Conservation (phyloP, 345 rosid genomes). For the Hypericum androsaemum region DNA sequence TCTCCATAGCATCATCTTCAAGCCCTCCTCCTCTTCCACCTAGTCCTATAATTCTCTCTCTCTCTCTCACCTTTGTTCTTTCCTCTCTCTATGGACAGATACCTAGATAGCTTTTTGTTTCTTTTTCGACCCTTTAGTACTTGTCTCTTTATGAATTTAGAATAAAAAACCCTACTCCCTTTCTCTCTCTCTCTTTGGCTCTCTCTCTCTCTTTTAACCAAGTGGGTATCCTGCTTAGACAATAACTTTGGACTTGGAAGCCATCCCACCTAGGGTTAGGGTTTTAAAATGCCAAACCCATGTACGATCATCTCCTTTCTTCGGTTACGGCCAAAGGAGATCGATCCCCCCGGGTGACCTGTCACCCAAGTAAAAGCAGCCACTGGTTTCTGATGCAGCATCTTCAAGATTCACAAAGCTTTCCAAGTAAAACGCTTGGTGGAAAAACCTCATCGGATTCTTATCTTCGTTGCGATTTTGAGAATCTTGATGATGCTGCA, state of each 20-base stretch:
- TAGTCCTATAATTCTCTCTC: no score
- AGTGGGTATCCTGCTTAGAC: not conserved
- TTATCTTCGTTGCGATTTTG: constrained; percentile 17
- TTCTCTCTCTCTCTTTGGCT: not conserved
- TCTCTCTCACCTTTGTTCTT: no score
- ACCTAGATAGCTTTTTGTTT: no score
- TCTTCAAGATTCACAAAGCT: constrained; percentile 3
- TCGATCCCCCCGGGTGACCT: no score
- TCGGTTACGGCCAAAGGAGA: not conserved
- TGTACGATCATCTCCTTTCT: not conserved
- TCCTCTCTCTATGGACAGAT: no score
- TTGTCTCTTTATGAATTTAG: no score
- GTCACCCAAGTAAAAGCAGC: not conserved
- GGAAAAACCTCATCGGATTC: constrained; percentile 9
- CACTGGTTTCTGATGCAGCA: constrained; percentile 1
- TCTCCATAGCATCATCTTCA: no score
- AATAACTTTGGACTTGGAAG: not conserved
- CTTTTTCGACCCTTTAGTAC: no score
- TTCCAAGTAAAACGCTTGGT: no score
- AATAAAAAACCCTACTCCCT: not conserved
- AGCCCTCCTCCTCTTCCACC: no score
- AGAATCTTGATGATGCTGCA: constrained; percentile 96
- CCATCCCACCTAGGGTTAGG: not conserved
- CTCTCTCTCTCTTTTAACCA: not conserved
- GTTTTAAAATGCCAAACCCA: not conserved